Evolutionary conservation across 257 asterid genomes (phyloP).

Genomic region (Osmanthus fragrans): DNA sequence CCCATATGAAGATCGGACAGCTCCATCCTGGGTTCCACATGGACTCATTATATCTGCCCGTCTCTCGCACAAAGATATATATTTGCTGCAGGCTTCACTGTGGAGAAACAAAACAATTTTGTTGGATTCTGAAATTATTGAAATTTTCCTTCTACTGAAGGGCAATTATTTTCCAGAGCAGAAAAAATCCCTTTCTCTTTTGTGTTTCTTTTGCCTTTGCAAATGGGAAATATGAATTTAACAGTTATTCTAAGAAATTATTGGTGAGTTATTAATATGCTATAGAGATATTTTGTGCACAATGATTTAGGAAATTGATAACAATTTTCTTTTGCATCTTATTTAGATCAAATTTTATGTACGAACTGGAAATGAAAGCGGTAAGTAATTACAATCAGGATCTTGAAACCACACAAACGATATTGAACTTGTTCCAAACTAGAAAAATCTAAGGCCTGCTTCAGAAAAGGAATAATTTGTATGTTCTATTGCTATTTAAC

Average conservation of each 20-base stretch:
- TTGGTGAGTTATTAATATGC: not conserved
- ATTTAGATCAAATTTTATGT: not conserved
- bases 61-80: conserved; percentile 58
- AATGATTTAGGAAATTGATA: not conserved
- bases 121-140: not conserved
- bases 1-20: conserved; percentile 56
- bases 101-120: conserved; percentile 1
- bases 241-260: not conserved
- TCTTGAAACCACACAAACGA: not conserved
- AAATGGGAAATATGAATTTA: not conserved
- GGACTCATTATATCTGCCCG: conserved; percentile 56
- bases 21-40: conserved; percentile 47
- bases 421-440: not conserved
- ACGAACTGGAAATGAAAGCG: not conserved
- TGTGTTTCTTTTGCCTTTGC: not conserved
- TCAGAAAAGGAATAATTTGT: not conserved
- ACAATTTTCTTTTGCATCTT: not conserved
- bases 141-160: not conserved
- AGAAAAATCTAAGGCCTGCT: not conserved
- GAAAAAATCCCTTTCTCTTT: not conserved
- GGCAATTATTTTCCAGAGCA: not conserved
- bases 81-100: conserved; percentile 90
- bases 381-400: not conserved
- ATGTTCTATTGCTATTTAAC: not conserved
- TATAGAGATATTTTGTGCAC: not conserved